Conservation (phyloP, 345 rosid genomes). For the Rubroshorea leprosula region DNA sequence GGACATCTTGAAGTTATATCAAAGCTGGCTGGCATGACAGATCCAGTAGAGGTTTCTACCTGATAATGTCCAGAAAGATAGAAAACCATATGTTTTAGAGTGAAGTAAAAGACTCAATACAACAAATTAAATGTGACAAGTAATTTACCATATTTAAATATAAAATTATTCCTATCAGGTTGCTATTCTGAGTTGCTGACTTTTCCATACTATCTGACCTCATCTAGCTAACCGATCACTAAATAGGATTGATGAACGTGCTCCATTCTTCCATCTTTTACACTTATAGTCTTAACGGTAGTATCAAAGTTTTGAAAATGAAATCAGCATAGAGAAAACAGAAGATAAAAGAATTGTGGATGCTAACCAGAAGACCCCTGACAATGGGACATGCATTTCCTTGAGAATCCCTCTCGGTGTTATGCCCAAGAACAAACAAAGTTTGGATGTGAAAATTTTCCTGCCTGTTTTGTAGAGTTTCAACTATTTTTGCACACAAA, state of each 20-base stretch:
- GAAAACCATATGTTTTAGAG: neutral
- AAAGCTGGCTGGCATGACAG: constrained; percentile 60
- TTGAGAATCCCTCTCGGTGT: constrained; percentile 61
- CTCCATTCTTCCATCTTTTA: no score
- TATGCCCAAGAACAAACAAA: constrained; percentile 62
- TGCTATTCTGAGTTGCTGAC: no score
- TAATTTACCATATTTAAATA: no score
- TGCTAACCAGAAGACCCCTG: constrained; percentile 65
- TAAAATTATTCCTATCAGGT: no score
- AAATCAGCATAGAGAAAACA: neutral
- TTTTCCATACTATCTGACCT: no score
- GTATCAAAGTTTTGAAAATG: neutral
- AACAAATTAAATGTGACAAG: no score
- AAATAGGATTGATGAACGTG: no score
- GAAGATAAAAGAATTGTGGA: neutral
- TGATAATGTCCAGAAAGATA: constrained; percentile 21
- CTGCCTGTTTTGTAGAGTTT: constrained; percentile 48
- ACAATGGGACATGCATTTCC: constrained; percentile 60
- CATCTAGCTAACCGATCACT: no score
- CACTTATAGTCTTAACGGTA: neutral
- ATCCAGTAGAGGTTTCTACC: constrained; percentile 67
- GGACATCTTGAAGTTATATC: constrained; percentile 68
- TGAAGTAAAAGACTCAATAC: neutral
- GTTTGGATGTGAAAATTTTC: constrained; percentile 66
- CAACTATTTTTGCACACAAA: constrained; percentile 56